Evolutionary conservation across 2,329 filamentous ascomycete genomes (phyloP).

Genomic region (Epichloe scottii): DNA sequence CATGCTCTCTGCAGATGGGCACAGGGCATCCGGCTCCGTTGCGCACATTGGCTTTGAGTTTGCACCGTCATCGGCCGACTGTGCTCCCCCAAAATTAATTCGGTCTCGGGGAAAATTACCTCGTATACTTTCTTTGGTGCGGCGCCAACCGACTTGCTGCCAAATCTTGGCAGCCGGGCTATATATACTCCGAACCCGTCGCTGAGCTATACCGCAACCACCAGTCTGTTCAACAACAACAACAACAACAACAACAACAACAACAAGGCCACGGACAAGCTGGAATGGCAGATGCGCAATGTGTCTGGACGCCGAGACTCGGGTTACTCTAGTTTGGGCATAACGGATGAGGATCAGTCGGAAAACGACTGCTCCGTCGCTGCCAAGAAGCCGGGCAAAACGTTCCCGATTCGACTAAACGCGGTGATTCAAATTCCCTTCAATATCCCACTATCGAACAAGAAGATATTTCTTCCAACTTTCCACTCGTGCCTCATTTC

Average conservation of each 20-base stretch:
- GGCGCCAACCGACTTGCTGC: slow-evolving; percentile 31
- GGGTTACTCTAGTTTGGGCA: slow-evolving; percentile 35
- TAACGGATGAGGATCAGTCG: slow-evolving; percentile 19
- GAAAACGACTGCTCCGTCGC: slow-evolving; percentile 20
- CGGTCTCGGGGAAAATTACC: slow-evolving; percentile 36
- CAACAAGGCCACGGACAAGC: slow-evolving; percentile 20
- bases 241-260: slow-evolving; percentile 12
- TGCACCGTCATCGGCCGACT: slow-evolving; percentile 29
- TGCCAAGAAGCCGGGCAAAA: slow-evolving; percentile 12
- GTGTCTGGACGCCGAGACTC: slow-evolving; percentile 34
- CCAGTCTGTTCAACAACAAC: slow-evolving; percentile 24
- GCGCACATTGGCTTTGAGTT: slow-evolving; percentile 36
- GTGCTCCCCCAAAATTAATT: slow-evolving; percentile 35
- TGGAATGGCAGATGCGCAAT: slow-evolving; percentile 30
- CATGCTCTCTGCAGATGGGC: slow-evolving; percentile 38
- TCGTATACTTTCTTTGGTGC: slow-evolving; percentile 41
- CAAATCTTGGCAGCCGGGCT: slow-evolving; percentile 36
- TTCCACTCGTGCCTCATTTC: slow-evolving; percentile 47
- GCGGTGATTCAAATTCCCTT: slow-evolving; percentile 35
- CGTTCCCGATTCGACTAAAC: slow-evolving; percentile 26
- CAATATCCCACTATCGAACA: slow-evolving; percentile 31
- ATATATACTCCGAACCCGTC: slow-evolving; percentile 27
- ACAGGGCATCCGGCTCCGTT: slow-evolving; percentile 27
- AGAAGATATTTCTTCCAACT: slow-evolving; percentile 40
- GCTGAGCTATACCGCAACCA: slow-evolving; percentile 34